Base-by-base conservation (phyloP, 306 rosid genomes). In the Nissolia schottii region DNA sequence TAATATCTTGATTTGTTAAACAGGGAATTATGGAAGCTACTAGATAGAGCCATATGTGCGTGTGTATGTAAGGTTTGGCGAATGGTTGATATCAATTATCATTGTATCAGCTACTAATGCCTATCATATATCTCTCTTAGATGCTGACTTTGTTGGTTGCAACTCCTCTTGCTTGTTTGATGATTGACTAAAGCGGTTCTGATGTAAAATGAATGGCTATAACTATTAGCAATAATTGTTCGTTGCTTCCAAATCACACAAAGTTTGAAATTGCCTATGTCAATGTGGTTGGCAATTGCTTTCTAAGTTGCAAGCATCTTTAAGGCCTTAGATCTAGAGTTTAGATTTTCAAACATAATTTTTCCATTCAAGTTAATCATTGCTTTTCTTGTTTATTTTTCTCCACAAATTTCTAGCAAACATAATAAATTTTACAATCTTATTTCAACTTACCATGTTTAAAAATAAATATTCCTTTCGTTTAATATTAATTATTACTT, bases 181-280 rank as follows among this genome's bases (percentile, higher is more conserved):
- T 77, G 53, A 70, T 65, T 70, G 25, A 34, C 49, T 18, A 6
- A 23, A 53, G 54, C 37, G 4, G 4, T 57, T 38, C 48, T 50
- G 32, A 59, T 40, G 68, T 40, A 49, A 40, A 32, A 35, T 62
- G 18, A 19, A 43, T 73, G 35, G 64, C 32, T 56, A 20, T 60
- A 53, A 59, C 64, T 2, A 55, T n/a, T 10, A 34, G 19, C 79
- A 83, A 77, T 76, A 55, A 45, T 77, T 63, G 71, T 54, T 4
- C 0, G 22, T 76, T 64, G 79, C 76, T 80, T 84, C 58, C 38
- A 49, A 28, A 28, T 43, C 64, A 84, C 76, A 38, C 83, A 49
- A 68, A 67, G 43, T 56, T 49, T n/a, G n/a, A 32, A 64, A 71
- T 55, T 62, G 53, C 32, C 32, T 20, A 23, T 50, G 16, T 67